A percentile compares a stretch with the other conserved stretches of the same genome.
These are phyloP conservation scores for Aegilops sharonensis DNA, from an alignment of 176 grass and related monocot species.

Conservation along the genomic window DNA sequence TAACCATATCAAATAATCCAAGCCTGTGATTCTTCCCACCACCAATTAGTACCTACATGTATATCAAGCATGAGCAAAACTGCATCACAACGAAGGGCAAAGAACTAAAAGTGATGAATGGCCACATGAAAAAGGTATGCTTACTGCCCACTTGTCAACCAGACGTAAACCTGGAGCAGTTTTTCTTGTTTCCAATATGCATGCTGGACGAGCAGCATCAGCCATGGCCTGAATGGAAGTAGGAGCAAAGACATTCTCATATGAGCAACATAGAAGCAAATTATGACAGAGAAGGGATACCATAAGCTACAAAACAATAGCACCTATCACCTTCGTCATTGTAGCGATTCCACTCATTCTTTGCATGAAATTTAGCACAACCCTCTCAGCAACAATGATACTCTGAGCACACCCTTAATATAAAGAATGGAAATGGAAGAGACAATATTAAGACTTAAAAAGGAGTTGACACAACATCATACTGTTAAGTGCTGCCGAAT, in stretches of 20 bases:
- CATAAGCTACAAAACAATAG: not conserved
- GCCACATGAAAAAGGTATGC: constrained; percentile 16
- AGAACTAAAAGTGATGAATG: not conserved
- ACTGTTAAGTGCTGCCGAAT: not conserved
- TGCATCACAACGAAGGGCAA: not conserved
- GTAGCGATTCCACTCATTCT: constrained; percentile 99
- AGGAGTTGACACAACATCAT: not conserved
- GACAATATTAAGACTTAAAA: not conserved
- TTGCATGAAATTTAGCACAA: constrained; percentile 99
- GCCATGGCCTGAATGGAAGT: constrained; percentile 66
- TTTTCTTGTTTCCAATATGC: constrained; percentile 93
- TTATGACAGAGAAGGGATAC: not conserved
- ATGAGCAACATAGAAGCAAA: not conserved
- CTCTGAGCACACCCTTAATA: constrained; percentile 69
- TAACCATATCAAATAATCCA: constrained; percentile 99
- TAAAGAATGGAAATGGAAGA: not conserved
- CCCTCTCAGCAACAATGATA: constrained; percentile 91
- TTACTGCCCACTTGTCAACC: constrained; percentile 91
- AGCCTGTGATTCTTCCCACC: constrained; percentile 95
- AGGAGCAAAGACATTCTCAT: not conserved
- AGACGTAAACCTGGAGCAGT: constrained; percentile 92
- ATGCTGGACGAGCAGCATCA: constrained; percentile 82
- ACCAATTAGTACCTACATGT: constrained; percentile 78
- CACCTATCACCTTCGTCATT: constrained; percentile 70
- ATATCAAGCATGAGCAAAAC: not conserved